Conservation (phyloP, 345 rosid genomes). For the Rhodomyrtus tomentosa region DNA sequence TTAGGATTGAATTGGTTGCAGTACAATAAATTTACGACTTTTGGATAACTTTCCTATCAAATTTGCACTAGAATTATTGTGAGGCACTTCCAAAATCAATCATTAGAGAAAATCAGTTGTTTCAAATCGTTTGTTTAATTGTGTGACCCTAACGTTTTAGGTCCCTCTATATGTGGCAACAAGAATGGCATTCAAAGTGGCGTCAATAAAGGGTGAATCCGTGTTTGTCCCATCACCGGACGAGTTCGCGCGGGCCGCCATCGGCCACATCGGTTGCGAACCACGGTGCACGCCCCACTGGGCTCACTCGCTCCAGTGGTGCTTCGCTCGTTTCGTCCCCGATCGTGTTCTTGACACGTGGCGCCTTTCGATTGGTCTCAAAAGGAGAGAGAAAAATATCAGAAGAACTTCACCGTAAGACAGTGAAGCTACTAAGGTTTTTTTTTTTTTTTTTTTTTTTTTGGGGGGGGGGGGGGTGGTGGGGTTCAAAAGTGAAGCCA, state of each 20-base stretch:
- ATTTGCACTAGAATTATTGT: not conserved
- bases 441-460: too few relatives aligned
- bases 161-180: slow-evolving; percentile 82
- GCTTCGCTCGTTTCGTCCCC: slow-evolving; percentile 36
- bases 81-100: not conserved
- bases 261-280: slow-evolving; percentile 44
- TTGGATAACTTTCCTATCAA: too few relatives aligned
- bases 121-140: not conserved
- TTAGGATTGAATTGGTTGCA: too few relatives aligned
- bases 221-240: slow-evolving; percentile 49
- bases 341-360: slow-evolving; percentile 47
- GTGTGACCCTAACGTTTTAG: slow-evolving; percentile 6
- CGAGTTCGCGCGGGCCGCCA: slow-evolving; percentile 45
- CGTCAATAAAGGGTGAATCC: slow-evolving; percentile 32
- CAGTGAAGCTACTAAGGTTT: not conserved
- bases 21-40: too few relatives aligned
- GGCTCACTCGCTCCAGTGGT: slow-evolving; percentile 81
- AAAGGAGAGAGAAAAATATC: slow-evolving; percentile 17
- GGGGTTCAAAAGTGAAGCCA: too few relatives aligned
- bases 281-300: slow-evolving; percentile 63
- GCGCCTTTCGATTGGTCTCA: slow-evolving; percentile 71
- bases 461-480: too few relatives aligned
- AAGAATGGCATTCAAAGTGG: slow-evolving; percentile 52
- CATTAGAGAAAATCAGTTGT: not conserved
- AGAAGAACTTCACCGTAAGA: not conserved